Percentiles rank a stretch among this genome's conserved stretches.
phyloP scores from a whole-genome alignment of 345 rosid species.

The Arabis alpina region DNA sequence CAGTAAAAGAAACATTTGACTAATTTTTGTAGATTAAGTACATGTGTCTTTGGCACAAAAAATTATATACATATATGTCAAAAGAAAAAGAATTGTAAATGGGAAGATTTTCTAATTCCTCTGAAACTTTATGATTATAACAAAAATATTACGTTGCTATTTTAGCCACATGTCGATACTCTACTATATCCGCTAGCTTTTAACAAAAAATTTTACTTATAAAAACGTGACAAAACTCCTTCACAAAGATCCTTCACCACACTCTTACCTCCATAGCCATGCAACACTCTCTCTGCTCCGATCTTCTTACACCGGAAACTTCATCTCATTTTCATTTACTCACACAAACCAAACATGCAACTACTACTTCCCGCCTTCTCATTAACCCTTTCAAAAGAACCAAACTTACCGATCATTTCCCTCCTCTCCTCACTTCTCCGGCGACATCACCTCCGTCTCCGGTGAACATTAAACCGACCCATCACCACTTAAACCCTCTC shows the following conservation, averaged over 20 bases:
- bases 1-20: too few relatives aligned
- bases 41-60: too few relatives aligned
- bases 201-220: slow-evolving; percentile 1
- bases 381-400: slow-evolving; percentile 30
- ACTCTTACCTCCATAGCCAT: slow-evolving; percentile 17
- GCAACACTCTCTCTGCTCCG: slow-evolving; percentile 40
- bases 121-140: too few relatives aligned
- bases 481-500: slow-evolving; percentile 54
- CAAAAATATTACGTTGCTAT: neutral
- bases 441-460: slow-evolving; percentile 27
- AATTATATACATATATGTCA: too few relatives aligned
- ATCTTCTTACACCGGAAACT: slow-evolving; percentile 21
- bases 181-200: neutral
- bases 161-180: slow-evolving; percentile 25
- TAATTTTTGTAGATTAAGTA: too few relatives aligned
- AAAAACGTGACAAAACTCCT: slow-evolving; percentile 24
- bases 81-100: too few relatives aligned
- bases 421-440: slow-evolving; percentile 28
- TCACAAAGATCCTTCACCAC: slow-evolving; percentile 6
- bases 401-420: slow-evolving; percentile 27
- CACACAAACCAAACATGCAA: slow-evolving; percentile 26
- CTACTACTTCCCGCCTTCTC: neutral
- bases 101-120: too few relatives aligned
- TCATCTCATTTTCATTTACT: slow-evolving; percentile 6
- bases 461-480: slow-evolving; percentile 28